Conservation (phyloP, 202 grass and related monocot genomes). For the Panicum virgatum region DNA sequence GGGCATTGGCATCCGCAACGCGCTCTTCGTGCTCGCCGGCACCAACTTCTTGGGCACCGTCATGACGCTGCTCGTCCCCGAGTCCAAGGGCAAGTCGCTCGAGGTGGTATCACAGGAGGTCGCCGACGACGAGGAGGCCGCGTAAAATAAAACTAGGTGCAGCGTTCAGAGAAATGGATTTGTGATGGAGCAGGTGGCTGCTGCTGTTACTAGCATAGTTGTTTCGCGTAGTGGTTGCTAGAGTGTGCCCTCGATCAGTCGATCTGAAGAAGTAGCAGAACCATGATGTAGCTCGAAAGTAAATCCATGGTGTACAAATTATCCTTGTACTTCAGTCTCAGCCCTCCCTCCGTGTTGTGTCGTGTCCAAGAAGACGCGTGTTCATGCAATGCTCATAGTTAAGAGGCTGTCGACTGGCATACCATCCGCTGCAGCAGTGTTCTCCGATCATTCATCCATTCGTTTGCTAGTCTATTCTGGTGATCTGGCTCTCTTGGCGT, state of each 20-base stretch:
- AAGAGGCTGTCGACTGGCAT: neutral
- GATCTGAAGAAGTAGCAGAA: neutral
- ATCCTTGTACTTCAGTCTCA: no score
- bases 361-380: neutral
- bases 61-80: slow-evolving; percentile 55
- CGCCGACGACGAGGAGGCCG: slow-evolving; percentile 27
- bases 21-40: slow-evolving; percentile 55
- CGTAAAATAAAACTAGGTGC: neutral
- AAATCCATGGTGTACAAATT: no score
- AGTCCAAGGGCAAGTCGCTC: slow-evolving; percentile 59
- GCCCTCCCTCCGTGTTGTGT: neutral
- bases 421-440: neutral
- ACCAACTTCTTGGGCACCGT: slow-evolving; percentile 42
- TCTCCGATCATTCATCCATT: neutral
- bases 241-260: neutral
- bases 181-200: no score
- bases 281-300: no score
- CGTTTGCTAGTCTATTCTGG: neutral
- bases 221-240: neutral
- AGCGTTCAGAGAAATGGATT: neutral
- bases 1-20: slow-evolving; percentile 56
- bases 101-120: slow-evolving; percentile 55
- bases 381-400: neutral
- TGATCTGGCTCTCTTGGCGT: neutral
- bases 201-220: no score